Evolutionary conservation across 2,329 filamentous ascomycete species (phyloP), one percentile per base, ranked within the genome.

Genomic region (Ceratocystis alfenasii): DNA sequence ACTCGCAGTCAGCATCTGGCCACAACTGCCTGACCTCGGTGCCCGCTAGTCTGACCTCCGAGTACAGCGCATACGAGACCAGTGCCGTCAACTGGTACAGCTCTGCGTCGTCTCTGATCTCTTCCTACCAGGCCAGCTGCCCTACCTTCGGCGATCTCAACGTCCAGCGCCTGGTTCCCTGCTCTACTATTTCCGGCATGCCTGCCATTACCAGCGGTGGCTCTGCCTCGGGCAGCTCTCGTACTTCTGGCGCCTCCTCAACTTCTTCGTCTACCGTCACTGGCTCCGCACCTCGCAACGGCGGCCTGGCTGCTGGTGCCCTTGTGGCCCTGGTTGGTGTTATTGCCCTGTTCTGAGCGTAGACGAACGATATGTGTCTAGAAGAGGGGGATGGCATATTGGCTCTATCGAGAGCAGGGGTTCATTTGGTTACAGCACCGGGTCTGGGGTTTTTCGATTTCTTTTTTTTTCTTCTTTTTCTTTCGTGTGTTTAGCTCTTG

Each of bases 21-120:
- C 69, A 72, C 63, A 71, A 75, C 71, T 76, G 75, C 74, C 22
- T 66, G 68, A 72, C 73, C 71, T 71, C 66, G 65, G 66, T 69
- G 36, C 73, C 75, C n/a, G 48, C 68, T 25, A 71, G 70, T 69
- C 71, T 76, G 45, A 71, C 68, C 69, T 69, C 66, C 36, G 69
- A 73, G 53, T 75, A 73, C 70, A 67, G 69, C 28, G 71, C 69
- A 68, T 77, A 75, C 72, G 72, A 69, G 69, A 70, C 69, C 62
- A 65, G 72, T 68, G 65, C 74, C 44, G 22, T 68, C 8, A 70
- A 69, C 1, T 77, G 75, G 75, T 72, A 72, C 70, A 65, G 65
- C 22, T 55, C 68, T 45, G 70, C 74, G 72, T 61, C 69, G 66
- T 69, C 68, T 63, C 69, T 71, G 41, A 69, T 64, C 2, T 30